Conservation (phyloP, 208 protist species). For the Balamuthia mandrillaris region DNA sequence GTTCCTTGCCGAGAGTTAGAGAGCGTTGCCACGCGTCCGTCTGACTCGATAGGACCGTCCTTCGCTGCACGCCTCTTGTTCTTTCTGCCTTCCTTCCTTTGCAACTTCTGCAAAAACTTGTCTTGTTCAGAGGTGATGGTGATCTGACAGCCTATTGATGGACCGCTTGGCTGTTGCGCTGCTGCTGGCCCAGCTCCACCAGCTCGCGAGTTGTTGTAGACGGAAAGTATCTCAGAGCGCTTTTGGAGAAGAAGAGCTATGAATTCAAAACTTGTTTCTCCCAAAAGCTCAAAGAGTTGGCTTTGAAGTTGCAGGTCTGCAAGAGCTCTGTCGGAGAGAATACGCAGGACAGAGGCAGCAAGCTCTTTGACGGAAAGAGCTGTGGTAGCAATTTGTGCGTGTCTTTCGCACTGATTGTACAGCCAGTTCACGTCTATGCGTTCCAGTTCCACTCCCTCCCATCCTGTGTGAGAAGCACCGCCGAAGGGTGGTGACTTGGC, state of each 20-base stretch:
- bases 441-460: conserved; percentile 13
- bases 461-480: not conserved
- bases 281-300: conserved; percentile 29
- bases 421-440: conserved; percentile 4
- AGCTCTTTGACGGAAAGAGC: conserved; percentile 14
- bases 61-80: not conserved
- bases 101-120: conserved; percentile 36
- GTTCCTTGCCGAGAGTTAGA: not conserved
- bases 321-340: conserved; percentile 3
- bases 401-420: conserved; percentile 14
- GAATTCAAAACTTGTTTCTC: conserved; percentile 34
- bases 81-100: conserved; percentile 11
- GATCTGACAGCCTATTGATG: not conserved
- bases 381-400: not conserved
- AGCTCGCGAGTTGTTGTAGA: not conserved
- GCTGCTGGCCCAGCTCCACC: not conserved
- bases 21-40: not conserved
- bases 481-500: not conserved
- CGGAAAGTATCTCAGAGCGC: not conserved
- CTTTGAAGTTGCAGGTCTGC: conserved; percentile 9
- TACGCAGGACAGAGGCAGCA: conserved; percentile 13
- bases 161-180: not conserved
- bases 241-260: conserved; percentile 26
- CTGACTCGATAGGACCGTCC: not conserved
- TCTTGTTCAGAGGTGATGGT: conserved; percentile 18